These are phyloP conservation scores for Podosphaera aphanis DNA, from an alignment of 2,329 filamentous ascomycete species.

Conservation along the genomic window DNA sequence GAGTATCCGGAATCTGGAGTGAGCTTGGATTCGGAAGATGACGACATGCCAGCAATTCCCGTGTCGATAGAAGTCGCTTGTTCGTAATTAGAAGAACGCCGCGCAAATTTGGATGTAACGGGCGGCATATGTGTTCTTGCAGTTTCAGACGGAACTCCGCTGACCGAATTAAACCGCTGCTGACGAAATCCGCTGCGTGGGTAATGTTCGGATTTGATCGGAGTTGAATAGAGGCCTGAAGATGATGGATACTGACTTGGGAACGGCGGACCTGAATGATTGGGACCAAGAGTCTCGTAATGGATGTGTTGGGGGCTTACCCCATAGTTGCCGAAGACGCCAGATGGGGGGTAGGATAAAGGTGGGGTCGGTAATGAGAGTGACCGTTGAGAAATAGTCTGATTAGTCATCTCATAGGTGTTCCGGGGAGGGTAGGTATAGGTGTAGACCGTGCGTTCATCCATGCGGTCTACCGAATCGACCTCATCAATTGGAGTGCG, in stretches of 20 bases:
- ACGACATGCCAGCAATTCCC: slow-evolving; percentile 9
- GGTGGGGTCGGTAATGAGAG: slow-evolving; percentile 13
- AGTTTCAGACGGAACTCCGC: slow-evolving; percentile 8
- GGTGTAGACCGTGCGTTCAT: slow-evolving; percentile 11
- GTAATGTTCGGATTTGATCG: slow-evolving; percentile 9
- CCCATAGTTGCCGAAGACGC: slow-evolving; percentile 7
- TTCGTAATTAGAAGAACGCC: slow-evolving; percentile 11
- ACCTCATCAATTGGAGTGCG: slow-evolving; percentile 39
- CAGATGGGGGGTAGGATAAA: slow-evolving; percentile 7
- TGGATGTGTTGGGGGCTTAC: slow-evolving; percentile 2
- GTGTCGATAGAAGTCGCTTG: slow-evolving; percentile 9
- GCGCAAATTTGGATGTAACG: slow-evolving; percentile 7
- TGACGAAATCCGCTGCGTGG: slow-evolving; percentile 8
- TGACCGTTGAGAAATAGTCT: slow-evolving; percentile 11
- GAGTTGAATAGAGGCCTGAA: slow-evolving; percentile 9
- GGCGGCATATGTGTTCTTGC: slow-evolving; percentile 7
- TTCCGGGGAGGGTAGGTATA: slow-evolving; percentile 9
- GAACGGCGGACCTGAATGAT: slow-evolving; percentile 5
- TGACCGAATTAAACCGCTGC: slow-evolving; percentile 10
- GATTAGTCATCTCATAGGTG: slow-evolving; percentile 14
- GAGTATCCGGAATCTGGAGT: slow-evolving; percentile 12
- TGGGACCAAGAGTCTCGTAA: slow-evolving; percentile 9
- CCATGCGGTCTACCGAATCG: slow-evolving; percentile 18
- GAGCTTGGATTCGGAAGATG: slow-evolving; percentile 11
- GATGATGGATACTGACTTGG: slow-evolving; percentile 7